These are phyloP conservation scores for Yamadazyma scolyti DNA, from an alignment of 805 yeast genomes.

Conservation along the genomic window DNA sequence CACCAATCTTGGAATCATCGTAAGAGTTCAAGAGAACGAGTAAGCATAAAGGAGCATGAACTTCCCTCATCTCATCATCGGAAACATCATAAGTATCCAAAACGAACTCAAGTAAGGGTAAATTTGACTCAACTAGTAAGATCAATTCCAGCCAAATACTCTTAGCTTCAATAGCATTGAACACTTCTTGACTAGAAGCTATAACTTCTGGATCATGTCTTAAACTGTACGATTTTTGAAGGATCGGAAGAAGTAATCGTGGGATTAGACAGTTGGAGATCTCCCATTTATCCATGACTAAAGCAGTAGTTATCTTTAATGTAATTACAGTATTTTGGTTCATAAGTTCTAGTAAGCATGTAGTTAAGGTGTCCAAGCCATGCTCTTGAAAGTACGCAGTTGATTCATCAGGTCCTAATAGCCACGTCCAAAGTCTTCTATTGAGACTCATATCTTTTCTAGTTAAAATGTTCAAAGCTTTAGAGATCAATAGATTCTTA, in stretches of 20 bases:
- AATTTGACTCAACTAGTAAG: conserved; percentile 38
- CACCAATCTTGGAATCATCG: too few relatives aligned
- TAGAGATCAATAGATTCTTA: conserved; percentile 52
- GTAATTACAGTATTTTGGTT: conserved; percentile 31
- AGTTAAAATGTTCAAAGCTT: conserved; percentile 65
- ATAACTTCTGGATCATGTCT: conserved; percentile 6
- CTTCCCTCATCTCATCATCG: conserved; percentile 81
- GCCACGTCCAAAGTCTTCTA: conserved; percentile 91
- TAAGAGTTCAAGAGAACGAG: too few relatives aligned
- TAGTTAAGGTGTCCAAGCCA: conserved; percentile 49
- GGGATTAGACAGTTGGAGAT: conserved; percentile 77
- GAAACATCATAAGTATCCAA: conserved; percentile 64
- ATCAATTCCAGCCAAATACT: conserved; percentile 61
- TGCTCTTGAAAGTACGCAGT: conserved; percentile 53
- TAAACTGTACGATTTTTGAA: conserved; percentile 10
- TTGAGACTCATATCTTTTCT: conserved; percentile 92
- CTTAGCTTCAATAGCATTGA: conserved; percentile 81
- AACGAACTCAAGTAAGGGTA: conserved; percentile 53
- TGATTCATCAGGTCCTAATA: conserved; percentile 68
- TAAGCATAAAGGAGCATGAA: conserved; percentile 72
- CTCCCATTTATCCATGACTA: conserved; percentile 93
- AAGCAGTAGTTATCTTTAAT: conserved; percentile 56
- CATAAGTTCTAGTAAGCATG: conserved; percentile 53
- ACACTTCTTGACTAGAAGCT: conserved; percentile 57
- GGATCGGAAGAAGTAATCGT: conserved; percentile 59